phyloP scores from a whole-genome alignment of 768 basidiomycete species.

The Leucosporidium yakuticum region DNA sequence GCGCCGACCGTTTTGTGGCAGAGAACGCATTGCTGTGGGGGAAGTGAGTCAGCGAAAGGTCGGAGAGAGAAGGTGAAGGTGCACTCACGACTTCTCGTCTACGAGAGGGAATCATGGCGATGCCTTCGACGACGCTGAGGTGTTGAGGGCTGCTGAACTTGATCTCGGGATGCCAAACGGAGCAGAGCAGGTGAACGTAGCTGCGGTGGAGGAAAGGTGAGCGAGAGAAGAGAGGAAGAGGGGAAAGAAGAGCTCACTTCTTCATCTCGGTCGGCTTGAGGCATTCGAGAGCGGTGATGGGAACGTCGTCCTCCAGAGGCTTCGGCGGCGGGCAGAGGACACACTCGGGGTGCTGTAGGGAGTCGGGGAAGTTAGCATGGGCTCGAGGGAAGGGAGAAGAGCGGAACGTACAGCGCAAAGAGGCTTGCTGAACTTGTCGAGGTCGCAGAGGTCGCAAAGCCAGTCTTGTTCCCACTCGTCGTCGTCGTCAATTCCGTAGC shows the following conservation, averaged over 20 bases:
- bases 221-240: no score
- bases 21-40: slow-evolving; percentile 61
- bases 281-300: slow-evolving; percentile 32
- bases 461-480: slow-evolving; percentile 23
- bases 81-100: background rate
- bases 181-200: slow-evolving; percentile 72
- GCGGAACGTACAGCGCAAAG: slow-evolving; percentile 5
- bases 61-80: background rate
- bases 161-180: slow-evolving; percentile 80
- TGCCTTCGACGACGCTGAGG: slow-evolving; percentile 75
- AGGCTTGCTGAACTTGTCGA: background rate
- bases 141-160: slow-evolving; percentile 67
- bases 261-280: slow-evolving; percentile 35
- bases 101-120: slow-evolving; percentile 58
- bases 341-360: slow-evolving; percentile 22
- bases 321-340: slow-evolving; percentile 26
- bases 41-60: background rate
- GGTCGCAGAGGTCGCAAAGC: slow-evolving; percentile 37
- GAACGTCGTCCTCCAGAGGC: slow-evolving; percentile 4
- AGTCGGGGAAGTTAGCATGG: background rate
- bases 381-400: background rate
- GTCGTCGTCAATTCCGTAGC: slow-evolving; percentile 35
- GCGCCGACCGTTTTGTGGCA: slow-evolving; percentile 69
- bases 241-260: slow-evolving; percentile 13
- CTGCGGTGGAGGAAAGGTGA: slow-evolving; percentile 8